phyloP scores from a whole-genome alignment of 83 land plant genomes.

The Picea abies region DNA sequence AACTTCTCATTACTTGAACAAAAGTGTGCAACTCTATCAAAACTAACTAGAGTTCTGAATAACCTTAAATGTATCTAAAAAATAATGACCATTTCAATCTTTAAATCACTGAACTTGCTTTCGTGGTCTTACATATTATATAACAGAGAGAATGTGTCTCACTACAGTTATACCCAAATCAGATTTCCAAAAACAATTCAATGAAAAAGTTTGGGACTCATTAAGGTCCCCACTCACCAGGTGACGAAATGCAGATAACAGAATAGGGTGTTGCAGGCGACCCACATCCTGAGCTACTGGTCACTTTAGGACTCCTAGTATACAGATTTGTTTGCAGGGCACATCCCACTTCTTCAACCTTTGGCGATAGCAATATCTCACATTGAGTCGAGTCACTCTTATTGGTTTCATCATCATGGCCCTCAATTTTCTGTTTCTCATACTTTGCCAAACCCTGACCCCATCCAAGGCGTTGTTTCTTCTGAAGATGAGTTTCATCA shows the following conservation, averaged over 20 bases:
- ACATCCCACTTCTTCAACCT: not conserved
- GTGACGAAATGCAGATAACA: constrained; percentile 54
- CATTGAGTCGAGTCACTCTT: constrained; percentile 10
- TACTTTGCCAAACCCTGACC: constrained; percentile 77
- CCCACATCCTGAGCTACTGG: constrained; percentile 27
- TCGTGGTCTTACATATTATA: not conserved
- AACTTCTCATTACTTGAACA: not conserved
- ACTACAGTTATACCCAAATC: not conserved
- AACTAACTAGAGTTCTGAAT: not conserved
- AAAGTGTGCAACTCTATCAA: not conserved
- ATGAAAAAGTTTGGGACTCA: not conserved
- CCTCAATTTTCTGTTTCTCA: constrained; percentile 63
- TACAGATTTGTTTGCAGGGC: constrained; percentile 13
- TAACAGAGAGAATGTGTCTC: not conserved
- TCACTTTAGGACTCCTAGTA: constrained; percentile 36
- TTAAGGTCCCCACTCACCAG: constrained; percentile 29
- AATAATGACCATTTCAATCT: not conserved
- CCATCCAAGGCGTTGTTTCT: constrained; percentile 73
- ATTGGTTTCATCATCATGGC: constrained; percentile 31
- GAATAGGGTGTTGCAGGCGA: constrained; percentile 66
- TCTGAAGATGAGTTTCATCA: constrained; percentile 43
- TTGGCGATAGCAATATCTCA: not conserved
- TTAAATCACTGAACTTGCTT: not conserved
- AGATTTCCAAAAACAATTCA: not conserved
- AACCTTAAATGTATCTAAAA: too few species aligned